Base-by-base conservation (phyloP, 257 asterid genomes). In the Sherardia arvensis region DNA sequence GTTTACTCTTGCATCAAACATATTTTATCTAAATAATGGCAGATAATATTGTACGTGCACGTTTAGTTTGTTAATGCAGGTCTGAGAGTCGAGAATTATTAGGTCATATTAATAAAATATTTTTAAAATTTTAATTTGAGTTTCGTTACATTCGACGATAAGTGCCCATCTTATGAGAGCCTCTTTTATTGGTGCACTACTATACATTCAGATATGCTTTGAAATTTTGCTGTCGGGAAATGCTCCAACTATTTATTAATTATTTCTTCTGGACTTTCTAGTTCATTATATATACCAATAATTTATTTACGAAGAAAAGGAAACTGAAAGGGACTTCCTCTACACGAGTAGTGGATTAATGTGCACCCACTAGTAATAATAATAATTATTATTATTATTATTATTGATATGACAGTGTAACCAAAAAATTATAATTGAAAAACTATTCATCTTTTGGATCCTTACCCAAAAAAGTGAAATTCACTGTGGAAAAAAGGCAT, bases 331-430 rank as follows among this genome's bases (percentile, higher is more conserved):
- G 14, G 47, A 18, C 22, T 48, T 10, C 30, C 47, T 43, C 51
- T 43, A 14, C 20, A 15, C 8, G 51, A 14, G 51, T 48, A 48
- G 59, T 64, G 68, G 59, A 48, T 56, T 26, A 49, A 49, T 49
- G 58, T 64, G 30, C 47, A 48, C 59, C 68, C 68, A 64, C 68
- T 48, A 49, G 29, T 59, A 28, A 59, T 48, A 64, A 64, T 59
- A 28, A 59, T n/a, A n/a, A n/a, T n/a, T n/a, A n/a, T n/a, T n/a
- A n/a, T n/a, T n/a, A n/a, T n/a, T n/a, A n/a, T n/a, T n/a, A n/a
- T n/a, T n/a, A n/a, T 59, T 59, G 47, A 47, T 29, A 12, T 17
- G 15, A 48, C 54, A 4, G 30, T 30, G n/a, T 10, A n/a, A 7
- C 20, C 23, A n/a, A 18, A 3, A 47, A 56, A 26, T 62, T 62